phyloP scores from a whole-genome alignment of 1,284 basidiomycete species.

The Pascua sp. region DNA sequence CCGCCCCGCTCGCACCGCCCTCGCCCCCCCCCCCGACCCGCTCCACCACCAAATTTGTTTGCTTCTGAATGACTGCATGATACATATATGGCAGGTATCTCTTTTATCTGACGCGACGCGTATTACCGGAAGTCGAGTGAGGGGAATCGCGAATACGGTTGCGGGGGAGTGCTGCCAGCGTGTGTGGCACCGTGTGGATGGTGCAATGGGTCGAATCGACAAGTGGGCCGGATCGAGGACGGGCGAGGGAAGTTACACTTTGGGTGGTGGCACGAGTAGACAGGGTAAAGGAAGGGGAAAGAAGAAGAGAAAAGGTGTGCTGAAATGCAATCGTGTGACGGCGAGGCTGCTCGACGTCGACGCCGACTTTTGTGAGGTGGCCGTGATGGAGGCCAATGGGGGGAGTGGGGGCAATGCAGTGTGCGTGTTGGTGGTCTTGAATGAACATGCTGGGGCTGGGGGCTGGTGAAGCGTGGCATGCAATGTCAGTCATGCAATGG shows the following conservation, averaged over 20 bases:
- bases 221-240: neutral
- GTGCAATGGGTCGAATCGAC: neutral
- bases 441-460: constrained; percentile 11
- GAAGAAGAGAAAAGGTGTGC: neutral
- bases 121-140: constrained; percentile 1
- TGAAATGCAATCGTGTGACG: neutral
- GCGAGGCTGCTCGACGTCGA: neutral
- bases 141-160: neutral
- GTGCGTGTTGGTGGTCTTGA: constrained; percentile 5
- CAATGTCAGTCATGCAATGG: neutral
- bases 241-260: too few relatives aligned
- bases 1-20: too few relatives aligned
- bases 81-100: constrained; percentile 5
- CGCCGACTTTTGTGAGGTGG: neutral
- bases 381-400: neutral
- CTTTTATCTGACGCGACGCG: constrained; percentile 4
- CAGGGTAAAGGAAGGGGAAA: neutral
- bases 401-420: constrained; percentile 5
- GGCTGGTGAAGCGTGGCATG: neutral
- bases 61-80: constrained; percentile 2
- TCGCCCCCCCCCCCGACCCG: too few relatives aligned
- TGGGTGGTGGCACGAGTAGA: neutral
- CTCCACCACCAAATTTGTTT: too few relatives aligned
- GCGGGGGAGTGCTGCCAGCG: neutral
- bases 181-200: neutral